Percentiles rank a stretch among this genome's conserved stretches.
These are phyloP conservation scores for Ustulina deusta DNA, from an alignment of 2,329 filamentous ascomycete genomes.

Conservation along the genomic window DNA sequence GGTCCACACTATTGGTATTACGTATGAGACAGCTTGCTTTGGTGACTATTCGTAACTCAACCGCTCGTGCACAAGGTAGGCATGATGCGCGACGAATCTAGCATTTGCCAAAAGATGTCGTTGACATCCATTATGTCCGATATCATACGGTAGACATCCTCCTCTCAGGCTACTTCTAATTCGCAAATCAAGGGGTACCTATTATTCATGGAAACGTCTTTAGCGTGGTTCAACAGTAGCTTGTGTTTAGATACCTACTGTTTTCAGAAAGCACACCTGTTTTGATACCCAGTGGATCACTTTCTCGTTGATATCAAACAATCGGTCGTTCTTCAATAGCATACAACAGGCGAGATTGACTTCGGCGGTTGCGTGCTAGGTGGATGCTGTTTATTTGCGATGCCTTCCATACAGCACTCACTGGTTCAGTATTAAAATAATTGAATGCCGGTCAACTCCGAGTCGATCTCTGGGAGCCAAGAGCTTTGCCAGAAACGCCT, in stretches of 20 bases:
- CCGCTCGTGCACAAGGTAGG: too few species aligned
- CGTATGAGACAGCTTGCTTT: background rate
- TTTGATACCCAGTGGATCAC: background rate
- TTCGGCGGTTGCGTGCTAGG: conserved; percentile 17
- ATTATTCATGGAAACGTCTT: background rate
- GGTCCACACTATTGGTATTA: background rate
- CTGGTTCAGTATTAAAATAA: background rate
- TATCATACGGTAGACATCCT: background rate
- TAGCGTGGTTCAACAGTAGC: background rate
- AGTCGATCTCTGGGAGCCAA: conserved; percentile 30
- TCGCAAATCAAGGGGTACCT: background rate
- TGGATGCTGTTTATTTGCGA: conserved; percentile 14
- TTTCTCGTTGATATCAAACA: background rate
- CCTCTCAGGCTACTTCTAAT: background rate
- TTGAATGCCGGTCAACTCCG: background rate
- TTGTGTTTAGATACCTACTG: conserved; percentile 14
- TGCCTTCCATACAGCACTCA: background rate
- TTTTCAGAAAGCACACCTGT: conserved; percentile 19
- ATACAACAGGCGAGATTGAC: background rate
- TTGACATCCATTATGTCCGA: background rate
- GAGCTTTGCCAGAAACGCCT: conserved; percentile 20
- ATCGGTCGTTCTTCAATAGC: conserved; percentile 12
- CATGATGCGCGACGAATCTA: background rate
- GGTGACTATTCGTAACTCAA: background rate
- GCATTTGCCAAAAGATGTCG: background rate